Conservation (phyloP, 345 rosid species). For the Microthlaspi erraticum region DNA sequence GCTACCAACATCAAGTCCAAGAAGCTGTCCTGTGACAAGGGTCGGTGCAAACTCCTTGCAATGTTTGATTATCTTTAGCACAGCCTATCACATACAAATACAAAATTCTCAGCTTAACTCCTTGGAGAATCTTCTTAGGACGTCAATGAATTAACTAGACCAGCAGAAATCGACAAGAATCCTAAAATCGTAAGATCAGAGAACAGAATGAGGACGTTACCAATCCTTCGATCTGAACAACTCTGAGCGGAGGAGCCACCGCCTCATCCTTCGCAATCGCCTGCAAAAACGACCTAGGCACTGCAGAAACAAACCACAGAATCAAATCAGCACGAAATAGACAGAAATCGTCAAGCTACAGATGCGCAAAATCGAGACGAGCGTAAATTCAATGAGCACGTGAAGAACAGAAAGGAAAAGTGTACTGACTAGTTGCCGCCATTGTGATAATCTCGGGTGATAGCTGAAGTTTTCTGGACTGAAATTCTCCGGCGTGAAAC, state of each 20-base stretch:
- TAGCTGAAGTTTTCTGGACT: conserved; percentile 1
- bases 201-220: conserved; percentile 41
- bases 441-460: conserved; percentile 11
- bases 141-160: neutral
- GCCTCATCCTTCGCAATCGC: conserved; percentile 84
- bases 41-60: conserved; percentile 98
- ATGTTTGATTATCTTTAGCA: conserved; percentile 92
- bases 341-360: conserved; percentile 3
- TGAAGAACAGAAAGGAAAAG: neutral
- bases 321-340: neutral
- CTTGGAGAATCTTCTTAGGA: neutral
- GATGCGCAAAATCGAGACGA: conserved; percentile 3
- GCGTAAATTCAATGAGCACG: conserved; percentile 1
- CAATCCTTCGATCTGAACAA: conserved; percentile 98
- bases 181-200: neutral
- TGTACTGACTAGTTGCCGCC: conserved; percentile 49
- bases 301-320: conserved; percentile 38
- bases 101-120: neutral
- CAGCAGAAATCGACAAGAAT: neutral
- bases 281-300: conserved; percentile 81
- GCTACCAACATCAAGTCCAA: conserved; percentile 97
- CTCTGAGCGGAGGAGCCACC: conserved; percentile 86
- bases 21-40: conserved; percentile 96
- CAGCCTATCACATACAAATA: conserved; percentile 54
- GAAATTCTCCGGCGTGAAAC: conserved; percentile 40